Evolutionary conservation across 2,329 filamentous ascomycete genomes (phyloP), one percentile per base, ranked within the genome.

Genomic region (Xylariales sp.): DNA sequence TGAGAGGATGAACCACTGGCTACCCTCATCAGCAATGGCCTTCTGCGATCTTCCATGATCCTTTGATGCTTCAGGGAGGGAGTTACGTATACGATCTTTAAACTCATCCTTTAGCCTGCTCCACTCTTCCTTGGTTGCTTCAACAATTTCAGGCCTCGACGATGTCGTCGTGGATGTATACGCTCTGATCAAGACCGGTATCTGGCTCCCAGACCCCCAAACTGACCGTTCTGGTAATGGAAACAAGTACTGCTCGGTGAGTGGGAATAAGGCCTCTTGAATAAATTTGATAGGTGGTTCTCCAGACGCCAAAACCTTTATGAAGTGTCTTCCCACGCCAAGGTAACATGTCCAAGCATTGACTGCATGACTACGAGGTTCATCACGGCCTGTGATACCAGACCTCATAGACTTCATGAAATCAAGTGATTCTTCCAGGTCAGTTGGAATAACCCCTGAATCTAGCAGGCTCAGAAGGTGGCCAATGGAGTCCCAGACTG

Each of bases 61-160:
- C 47, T 84, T 84, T 0, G 88, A 89, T 42, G 91, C 81, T 56
- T 91, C 88, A 1, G 90, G 88, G 4, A 87, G 73, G 0, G 88
- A 94, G 5, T 78, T 77, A 40, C 81, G 82, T 43, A 95, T 80
- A 27, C 76, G 73, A 22, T 79, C 69, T 19, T 82, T 69, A n/a
- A 95, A 64, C 0, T 71, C 60, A 1, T 76, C 65, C 0, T 78
- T 76, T n/a, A 88, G 62, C 2, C 67, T 67, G 3, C 68, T 60
- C 86, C 87, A 93, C 48, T 82, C 69, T 3, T 69, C 60, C 12
- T 68, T 59, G 0, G 86, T 66, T 1, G 75, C 66, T 3, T 65
- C 51, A 0, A 73, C 60, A 3, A 81, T 50, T 2, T 70, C 62
- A 1, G 63, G 43, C 9, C 65, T 63, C 2, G 64, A 57, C 1